Evolutionary conservation across 805 yeast species (phyloP), one percentile per base, ranked within the genome.

Genomic region (Kodamaea hsintzibuensis): DNA sequence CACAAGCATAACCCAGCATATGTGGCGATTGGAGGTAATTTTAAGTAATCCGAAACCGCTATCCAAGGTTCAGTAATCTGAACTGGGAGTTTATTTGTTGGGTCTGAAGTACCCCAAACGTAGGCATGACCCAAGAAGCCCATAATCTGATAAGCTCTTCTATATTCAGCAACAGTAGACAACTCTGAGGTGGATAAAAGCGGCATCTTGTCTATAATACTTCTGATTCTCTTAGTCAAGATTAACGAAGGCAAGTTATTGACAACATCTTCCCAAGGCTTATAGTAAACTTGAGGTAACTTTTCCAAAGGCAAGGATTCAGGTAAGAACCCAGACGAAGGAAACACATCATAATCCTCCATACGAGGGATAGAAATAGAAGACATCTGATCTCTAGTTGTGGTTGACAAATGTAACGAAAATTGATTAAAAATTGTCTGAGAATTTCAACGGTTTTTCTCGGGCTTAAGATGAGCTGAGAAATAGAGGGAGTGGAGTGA

Each of bases 81-180:
- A 47, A 66, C 71, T 0, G 98, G 97, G 13, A 93, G 68, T 42
- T 69, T 74, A 56, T 87, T 85, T 10, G 72, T 68, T 14, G 96
- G 88, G 47, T 69, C 67, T 52, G 82, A 83, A 17, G 82, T 82
- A 1, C 90, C 87, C 98, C 98, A 92, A 19, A 92, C 85, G 65
- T 92, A 92, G 1, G 95, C 96, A 68, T 92, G 97, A 1, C 91
- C 81, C 45, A 93, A 68, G 63, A 91, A 92, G 10, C 93, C 86
- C 27, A 92, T 75, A 2, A 91, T 73, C 14, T 88, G 84, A 69
- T 89, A 89, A 0, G 97, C 97, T 61, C 98, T 79, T 66, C 96
- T 80, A 65, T 79, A 77, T 59, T 89, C 86, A 9, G 74, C 74
- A 42, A 72, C 79, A 4, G 76, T 63, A 0, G 54, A 55, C 37